phyloP scores from a whole-genome alignment of 352 stramenopile genomes.

The Phytophthora ramorum region DNA sequence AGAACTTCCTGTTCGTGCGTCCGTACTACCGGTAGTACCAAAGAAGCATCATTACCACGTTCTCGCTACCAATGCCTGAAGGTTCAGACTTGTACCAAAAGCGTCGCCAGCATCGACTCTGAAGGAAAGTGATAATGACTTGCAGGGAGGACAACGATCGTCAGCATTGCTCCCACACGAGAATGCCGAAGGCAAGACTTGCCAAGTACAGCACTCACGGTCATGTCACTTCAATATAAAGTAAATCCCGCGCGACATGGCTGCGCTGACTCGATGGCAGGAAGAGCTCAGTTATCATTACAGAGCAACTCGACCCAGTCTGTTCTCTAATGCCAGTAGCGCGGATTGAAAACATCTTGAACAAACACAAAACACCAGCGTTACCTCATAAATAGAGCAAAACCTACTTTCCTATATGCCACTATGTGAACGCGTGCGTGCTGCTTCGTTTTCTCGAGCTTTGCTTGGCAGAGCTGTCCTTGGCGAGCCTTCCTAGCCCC shows the following conservation, averaged over 20 bases:
- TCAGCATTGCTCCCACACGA: no score
- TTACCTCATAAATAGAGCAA: conserved; percentile 44
- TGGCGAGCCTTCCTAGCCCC: conserved; percentile 3
- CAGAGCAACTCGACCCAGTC: no score
- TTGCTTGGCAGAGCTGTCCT: conserved; percentile 17
- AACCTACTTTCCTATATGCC: conserved; percentile 35
- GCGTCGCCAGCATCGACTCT: no score
- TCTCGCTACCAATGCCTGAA: no score
- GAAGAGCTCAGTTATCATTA: neutral
- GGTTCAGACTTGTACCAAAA: no score
- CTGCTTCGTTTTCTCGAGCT: conserved; percentile 17
- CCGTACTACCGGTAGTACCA: no score
- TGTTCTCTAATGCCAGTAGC: no score
- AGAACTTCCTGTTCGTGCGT: no score
- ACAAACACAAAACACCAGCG: conserved; percentile 25
- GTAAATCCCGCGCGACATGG: neutral
- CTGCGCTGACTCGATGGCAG: conserved; percentile 17
- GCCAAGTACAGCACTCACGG: neutral
- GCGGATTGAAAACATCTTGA: neutral
- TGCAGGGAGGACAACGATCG: no score
- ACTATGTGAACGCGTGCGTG: conserved; percentile 9
- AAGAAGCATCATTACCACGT: no score
- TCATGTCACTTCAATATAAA: neutral
- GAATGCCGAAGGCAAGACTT: no score
- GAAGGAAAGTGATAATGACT: no score